Conservation (phyloP, 208 protist genomes). For the Tritrichomonas foetus region DNA sequence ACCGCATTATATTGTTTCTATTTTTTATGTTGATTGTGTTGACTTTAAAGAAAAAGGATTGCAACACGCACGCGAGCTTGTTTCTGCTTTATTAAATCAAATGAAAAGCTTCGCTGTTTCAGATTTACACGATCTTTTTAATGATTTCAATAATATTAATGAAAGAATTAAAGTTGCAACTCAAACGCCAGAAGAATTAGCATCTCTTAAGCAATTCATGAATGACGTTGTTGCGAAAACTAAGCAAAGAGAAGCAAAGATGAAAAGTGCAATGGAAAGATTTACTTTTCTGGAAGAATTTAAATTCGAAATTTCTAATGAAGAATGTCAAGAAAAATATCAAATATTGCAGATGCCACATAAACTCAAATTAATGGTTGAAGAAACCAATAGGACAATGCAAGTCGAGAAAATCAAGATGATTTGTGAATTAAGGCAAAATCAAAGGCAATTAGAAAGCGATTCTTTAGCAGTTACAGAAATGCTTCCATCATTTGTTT, state of each 20-base stretch:
- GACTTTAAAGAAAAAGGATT: background rate
- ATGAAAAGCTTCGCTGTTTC: slow-evolving; percentile 15
- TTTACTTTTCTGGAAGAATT: slow-evolving; percentile 36
- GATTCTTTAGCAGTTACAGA: background rate
- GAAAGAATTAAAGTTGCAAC: background rate
- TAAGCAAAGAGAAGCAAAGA: background rate
- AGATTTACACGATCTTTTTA: background rate
- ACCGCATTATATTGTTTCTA: background rate
- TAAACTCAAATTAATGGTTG: background rate
- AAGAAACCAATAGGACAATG: background rate
- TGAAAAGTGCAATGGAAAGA: slow-evolving; percentile 24
- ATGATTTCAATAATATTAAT: slow-evolving; percentile 2
- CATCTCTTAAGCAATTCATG: background rate
- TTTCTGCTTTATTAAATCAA: background rate
- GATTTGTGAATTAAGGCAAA: background rate
- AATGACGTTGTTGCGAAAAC: background rate
- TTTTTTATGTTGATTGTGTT: background rate
- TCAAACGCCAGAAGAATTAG: slow-evolving; percentile 26
- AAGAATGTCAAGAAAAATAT: slow-evolving; percentile 17
- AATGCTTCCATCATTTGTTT: background rate
- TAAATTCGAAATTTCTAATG: background rate
- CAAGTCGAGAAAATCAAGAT: background rate
- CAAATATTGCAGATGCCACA: slow-evolving; percentile 1
- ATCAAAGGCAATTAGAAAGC: background rate
- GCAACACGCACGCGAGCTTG: background rate